A percentile compares a stretch with the other conserved stretches of the same genome.
Conservation (phyloP, 306 rosid species). For the Castanospermum australe region DNA sequence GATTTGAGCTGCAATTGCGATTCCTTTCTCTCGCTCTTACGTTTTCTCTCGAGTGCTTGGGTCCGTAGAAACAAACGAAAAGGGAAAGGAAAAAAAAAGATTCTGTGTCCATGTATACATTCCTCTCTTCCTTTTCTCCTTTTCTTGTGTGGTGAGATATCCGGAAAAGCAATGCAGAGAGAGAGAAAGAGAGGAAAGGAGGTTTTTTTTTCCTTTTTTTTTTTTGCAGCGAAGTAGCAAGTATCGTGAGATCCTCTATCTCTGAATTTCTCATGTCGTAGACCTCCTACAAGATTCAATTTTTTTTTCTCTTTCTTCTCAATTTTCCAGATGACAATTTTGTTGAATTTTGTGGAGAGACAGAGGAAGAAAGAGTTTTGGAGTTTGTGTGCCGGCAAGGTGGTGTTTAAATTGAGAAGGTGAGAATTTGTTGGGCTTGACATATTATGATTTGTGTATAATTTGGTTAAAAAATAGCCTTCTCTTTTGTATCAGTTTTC, state of each 20-base stretch:
- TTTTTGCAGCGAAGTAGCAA: not conserved
- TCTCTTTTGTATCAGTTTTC: not conserved
- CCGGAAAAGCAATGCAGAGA: slow-evolving; percentile 32
- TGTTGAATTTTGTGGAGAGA: slow-evolving; percentile 17
- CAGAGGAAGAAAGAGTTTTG: slow-evolving; percentile 12
- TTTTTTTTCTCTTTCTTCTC: not conserved
- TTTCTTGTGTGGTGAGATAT: slow-evolving; percentile 21
- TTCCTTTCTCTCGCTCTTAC: not conserved
- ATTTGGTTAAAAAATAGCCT: not conserved
- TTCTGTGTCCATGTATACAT: not conserved
- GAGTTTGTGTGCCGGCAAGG: not conserved
- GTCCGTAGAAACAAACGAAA: slow-evolving; percentile 8
- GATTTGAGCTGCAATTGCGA: slow-evolving; percentile 7
- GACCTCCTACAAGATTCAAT: not conserved
- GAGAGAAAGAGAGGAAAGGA: slow-evolving; percentile 4
- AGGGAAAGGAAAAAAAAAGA: not conserved
- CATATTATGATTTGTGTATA: not conserved
- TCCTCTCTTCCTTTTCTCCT: slow-evolving; percentile 1
- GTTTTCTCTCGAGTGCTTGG: not conserved
- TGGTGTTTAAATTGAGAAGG: slow-evolving; percentile 28
- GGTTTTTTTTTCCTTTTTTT: too few relatives aligned
- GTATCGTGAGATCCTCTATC: slow-evolving; percentile 27
- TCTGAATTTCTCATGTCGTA: slow-evolving; percentile 7
- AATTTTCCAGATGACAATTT: not conserved
- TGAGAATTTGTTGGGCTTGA: slow-evolving; percentile 14